Base-by-base conservation (phyloP, 345 rosid species). In the Hirschfeldia incana region DNA sequence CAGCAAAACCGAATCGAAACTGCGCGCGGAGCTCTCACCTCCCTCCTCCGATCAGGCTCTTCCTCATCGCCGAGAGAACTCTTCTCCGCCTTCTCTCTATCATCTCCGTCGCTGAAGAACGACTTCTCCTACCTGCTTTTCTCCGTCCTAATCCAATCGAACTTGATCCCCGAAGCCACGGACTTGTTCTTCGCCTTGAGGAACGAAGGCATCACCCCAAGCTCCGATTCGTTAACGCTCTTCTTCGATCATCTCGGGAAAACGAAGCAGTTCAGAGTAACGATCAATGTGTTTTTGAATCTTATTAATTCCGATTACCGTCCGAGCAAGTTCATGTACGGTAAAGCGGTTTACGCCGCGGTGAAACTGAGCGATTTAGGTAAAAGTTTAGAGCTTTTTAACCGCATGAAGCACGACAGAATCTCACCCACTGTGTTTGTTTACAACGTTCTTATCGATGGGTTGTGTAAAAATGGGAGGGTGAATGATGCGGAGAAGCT, bases 331-430 rank as follows among this genome's bases (percentile, higher is more conserved):
- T 79, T 87, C 77, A 85, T 86, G 61, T 89, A 79, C 4, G 93
- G 88, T 10, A 94, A 90, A 65, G 97, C 90, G 1, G 83, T 94
- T 26, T 89, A 88, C 77, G 89, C 97, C 1, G 92, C 97, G 0
- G 94, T 85, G 17, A 89, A 86, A 58, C 27, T 86, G 68, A 88
- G 91, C 46, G 91, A 91, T 58, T 30, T 89, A 82, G 81, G 77
- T 29, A 87, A 77, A 74, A 97, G 87, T 42, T 57, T 69, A 46
- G 86, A 86, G 80, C 64, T 92, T 72, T 39, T 94, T 62, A 83
- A 86, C 53, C 66, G 65, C 15, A 91, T 92, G 97, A 88, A 83
- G 74, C 83, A 65, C 74, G 82, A 82, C 61, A 76, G 87, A 51
- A 65, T 89, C 27, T 76, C 76, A 8, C 85, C 90, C 4, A 78